Evolutionary conservation across 148 eudicot genomes (phyloP), one percentile per base, ranked within the genome.

Genomic region (Rhododendron ferrugineum): DNA sequence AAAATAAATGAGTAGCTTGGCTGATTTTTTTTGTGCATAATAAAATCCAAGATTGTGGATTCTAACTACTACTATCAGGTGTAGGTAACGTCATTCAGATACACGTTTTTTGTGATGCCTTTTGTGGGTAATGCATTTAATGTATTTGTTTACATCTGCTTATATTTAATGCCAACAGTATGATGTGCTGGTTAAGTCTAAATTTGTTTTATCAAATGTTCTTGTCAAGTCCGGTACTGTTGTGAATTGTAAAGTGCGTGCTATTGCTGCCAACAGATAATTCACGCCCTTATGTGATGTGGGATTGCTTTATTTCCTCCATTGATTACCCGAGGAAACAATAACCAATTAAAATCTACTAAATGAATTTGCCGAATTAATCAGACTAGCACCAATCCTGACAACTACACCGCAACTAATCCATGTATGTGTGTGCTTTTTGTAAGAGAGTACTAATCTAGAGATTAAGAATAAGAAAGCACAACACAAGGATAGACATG

Each of bases 41-140:
- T 87, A 50, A 78, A 86, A 50, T 82, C 28, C 28, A 11, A 74
- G 44, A 86, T 54, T 11, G 11, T 36, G 54, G 66, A 64, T 46
- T 83, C 40, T 50, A 36, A n/a, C 42, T 44, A 58, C 60, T 34
- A 47, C 44, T 46, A 30, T 73, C 42, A 62, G 14, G 16, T 42
- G 14, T 49, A 7, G 26, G 52, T 84, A n/a, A 36, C 8, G 16
- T 70, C 14, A 23, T 37, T 78, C 54, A 44, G 52, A 78, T 78
- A n/a, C 54, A 22, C 32, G 0, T 42, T 78, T 44, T 78, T 78
- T 76, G 5, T 40, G 5, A 76, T 16, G 49, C 42, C 79, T 42
- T 22, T 40, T 42, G 30, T 78, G 30, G 14, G 50, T 23, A n/a
- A 47, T 37, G 46, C 47, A 18, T 16, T 34, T 18, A 74, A 37